phyloP scores from a whole-genome alignment of 2,329 filamentous ascomycete genomes.

The Cytospora leucostoma region DNA sequence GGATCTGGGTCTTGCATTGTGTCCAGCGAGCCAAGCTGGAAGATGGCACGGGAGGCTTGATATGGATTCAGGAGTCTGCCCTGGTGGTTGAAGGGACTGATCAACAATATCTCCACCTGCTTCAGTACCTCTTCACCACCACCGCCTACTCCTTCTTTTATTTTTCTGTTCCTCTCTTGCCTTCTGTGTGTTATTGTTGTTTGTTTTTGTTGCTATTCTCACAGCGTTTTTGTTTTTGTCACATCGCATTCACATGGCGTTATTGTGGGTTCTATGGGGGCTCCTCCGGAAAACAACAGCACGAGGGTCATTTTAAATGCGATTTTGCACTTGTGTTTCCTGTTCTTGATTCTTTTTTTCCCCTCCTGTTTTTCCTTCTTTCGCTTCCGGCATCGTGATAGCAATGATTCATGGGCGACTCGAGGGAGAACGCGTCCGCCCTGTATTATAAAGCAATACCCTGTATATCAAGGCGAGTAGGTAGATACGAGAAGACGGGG shows the following conservation, averaged over 20 bases:
- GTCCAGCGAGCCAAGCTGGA: too few relatives aligned
- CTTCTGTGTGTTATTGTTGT: too few relatives aligned
- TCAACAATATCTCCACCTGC: background rate
- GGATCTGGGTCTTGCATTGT: background rate
- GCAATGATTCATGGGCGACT: slow-evolving; percentile 10
- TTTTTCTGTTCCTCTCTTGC: background rate
- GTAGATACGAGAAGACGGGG: background rate
- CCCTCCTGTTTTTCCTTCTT: background rate
- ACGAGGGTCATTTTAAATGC: background rate
- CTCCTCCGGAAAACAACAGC: background rate
- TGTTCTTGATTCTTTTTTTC: background rate
- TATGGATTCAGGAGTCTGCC: too few relatives aligned
- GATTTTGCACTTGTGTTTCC: too few relatives aligned
- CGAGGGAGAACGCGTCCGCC: background rate
- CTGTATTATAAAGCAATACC: slow-evolving; percentile 22
- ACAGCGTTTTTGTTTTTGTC: background rate
- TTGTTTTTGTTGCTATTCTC: background rate
- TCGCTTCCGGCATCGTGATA: slow-evolving; percentile 7
- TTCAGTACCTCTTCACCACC: too few relatives aligned
- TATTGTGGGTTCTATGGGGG: background rate
- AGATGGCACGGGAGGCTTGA: too few relatives aligned
- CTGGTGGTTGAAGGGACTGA: background rate
- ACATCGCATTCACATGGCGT: slow-evolving; percentile 13
- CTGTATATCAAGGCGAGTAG: slow-evolving; percentile 15
- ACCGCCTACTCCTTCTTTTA: background rate